Base-by-base conservation (phyloP, 23 red algal genomes). In the Gracilaria caudata region DNA sequence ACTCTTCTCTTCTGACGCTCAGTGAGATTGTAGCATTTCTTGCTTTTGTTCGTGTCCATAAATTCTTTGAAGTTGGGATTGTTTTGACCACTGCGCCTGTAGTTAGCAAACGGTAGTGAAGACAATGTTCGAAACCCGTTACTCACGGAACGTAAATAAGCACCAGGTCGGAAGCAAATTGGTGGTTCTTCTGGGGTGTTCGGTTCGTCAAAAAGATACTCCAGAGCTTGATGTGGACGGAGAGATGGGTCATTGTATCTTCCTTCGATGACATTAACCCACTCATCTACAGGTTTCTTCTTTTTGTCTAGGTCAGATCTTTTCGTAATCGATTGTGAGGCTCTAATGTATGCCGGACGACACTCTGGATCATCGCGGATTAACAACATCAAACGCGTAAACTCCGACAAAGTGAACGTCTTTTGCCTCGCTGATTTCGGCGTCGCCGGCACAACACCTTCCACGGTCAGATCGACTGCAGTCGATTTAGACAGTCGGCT, bases 131-230 rank as follows among this genome's bases (percentile, higher is more conserved):
- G 6, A 64, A 64, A 64, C n/a, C 58, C 58, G 26, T 64, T 64
- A 7, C 58, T 13, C 26, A 64, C 58, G n/a, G n/a, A n/a, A n/a
- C n/a, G n/a, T n/a, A n/a, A 64, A 64, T 68, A 68, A 33, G 63
- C 34, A 25, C 63, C 63, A 13, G 63, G 63, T 12, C 63, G 34
- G 34, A n/a, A 35, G 34, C 28, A 35, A n/a, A 3, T 34, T 2
- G 63, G n/a, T 35, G 25, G 63, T 3, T 68, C 25, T 68, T 68
- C 63, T 3, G 63, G 63, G 34, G 25, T 34, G 63, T 68, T 68
- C 17, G 25, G 63, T 25, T 68, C 63, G 34, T 68, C 63, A 23
- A 68, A 68, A 4, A 68, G 63, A 68, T n/a, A 68, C n/a, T 68
- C 63, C 28, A 68, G 28, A 4, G 63, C 63, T 19, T 68, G 13